These are phyloP conservation scores for Penicillium soppii DNA, from an alignment of 495 filamentous ascomycete species.

Conservation along the genomic window DNA sequence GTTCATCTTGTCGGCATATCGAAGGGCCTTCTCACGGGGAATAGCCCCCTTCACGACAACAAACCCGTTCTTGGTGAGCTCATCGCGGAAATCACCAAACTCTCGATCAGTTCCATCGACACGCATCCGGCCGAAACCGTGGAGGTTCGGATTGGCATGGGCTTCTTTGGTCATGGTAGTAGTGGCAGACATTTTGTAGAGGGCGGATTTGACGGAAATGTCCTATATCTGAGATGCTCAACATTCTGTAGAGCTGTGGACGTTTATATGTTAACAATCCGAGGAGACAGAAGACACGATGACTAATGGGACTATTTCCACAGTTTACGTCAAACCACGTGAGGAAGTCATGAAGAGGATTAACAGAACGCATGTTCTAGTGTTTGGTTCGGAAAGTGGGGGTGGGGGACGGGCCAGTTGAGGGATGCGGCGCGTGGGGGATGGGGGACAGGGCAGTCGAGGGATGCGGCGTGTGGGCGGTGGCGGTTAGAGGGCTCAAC, in stretches of 20 bases:
- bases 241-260: too few relatives aligned
- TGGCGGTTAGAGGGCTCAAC: too few relatives aligned
- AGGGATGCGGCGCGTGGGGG: too few relatives aligned
- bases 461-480: too few relatives aligned
- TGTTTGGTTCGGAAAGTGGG: constrained; percentile 10
- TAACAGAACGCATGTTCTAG: too few relatives aligned
- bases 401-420: too few relatives aligned
- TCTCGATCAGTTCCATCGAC: constrained; percentile 23
- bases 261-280: too few relatives aligned
- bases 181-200: constrained; percentile 12
- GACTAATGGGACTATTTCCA: too few relatives aligned
- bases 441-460: not conserved
- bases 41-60: constrained; percentile 48
- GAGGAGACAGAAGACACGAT: too few relatives aligned
- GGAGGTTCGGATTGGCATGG: constrained; percentile 3
- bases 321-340: too few relatives aligned
- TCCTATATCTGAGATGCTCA: too few relatives aligned
- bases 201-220: not conserved
- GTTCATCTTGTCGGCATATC: constrained; percentile 36
- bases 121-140: constrained; percentile 20
- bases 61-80: constrained; percentile 38
- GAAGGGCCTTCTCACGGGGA: constrained; percentile 33
- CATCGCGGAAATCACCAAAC: constrained; percentile 35
- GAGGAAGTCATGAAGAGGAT: too few relatives aligned
- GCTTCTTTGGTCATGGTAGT: constrained; percentile 16